Conservation (phyloP, 805 yeast genomes). For the Zygosaccharomyces rouxii region DNA sequence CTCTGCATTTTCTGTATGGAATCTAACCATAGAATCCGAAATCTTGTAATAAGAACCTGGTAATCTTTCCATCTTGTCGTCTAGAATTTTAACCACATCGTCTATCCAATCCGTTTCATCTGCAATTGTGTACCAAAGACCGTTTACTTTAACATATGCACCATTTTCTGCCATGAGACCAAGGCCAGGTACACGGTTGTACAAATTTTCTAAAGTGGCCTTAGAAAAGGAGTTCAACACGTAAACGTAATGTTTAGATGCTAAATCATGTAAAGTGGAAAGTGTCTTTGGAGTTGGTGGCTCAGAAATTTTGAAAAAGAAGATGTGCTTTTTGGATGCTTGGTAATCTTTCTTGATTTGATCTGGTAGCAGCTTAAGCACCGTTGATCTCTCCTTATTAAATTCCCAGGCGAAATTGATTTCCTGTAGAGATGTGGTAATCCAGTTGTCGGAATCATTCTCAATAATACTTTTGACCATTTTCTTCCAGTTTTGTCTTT, state of each 20-base stretch:
- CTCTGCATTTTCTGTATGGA: slow-evolving; percentile 67
- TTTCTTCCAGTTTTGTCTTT: slow-evolving; percentile 54
- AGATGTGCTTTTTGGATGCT: slow-evolving; percentile 39
- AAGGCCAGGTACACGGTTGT: slow-evolving; percentile 59
- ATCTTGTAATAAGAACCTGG: slow-evolving; percentile 72
- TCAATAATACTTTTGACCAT: slow-evolving; percentile 55
- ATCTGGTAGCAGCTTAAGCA: slow-evolving; percentile 33
- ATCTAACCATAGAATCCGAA: slow-evolving; percentile 71
- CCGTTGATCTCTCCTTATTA: slow-evolving; percentile 39
- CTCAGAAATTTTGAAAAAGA: slow-evolving; percentile 43
- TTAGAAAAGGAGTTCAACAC: slow-evolving; percentile 63
- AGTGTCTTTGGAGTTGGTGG: slow-evolving; percentile 61
- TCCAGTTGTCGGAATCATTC: slow-evolving; percentile 77
- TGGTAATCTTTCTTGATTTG: slow-evolving; percentile 31
- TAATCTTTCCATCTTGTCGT: slow-evolving; percentile 57
- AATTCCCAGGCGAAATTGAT: slow-evolving; percentile 52
- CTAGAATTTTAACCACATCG: slow-evolving; percentile 33
- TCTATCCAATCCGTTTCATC: slow-evolving; percentile 45
- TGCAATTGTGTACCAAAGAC: slow-evolving; percentile 59
- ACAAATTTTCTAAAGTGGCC: slow-evolving; percentile 60
- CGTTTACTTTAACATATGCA: slow-evolving; percentile 59
- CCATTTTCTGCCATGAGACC: slow-evolving; percentile 93
- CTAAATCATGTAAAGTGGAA: slow-evolving; percentile 56
- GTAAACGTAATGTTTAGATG: slow-evolving; percentile 63
- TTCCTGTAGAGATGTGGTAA: slow-evolving; percentile 47